Percentiles rank a stretch among this genome's conserved stretches.
phyloP scores from a whole-genome alignment of 345 rosid species.

The Camelina neglecta region DNA sequence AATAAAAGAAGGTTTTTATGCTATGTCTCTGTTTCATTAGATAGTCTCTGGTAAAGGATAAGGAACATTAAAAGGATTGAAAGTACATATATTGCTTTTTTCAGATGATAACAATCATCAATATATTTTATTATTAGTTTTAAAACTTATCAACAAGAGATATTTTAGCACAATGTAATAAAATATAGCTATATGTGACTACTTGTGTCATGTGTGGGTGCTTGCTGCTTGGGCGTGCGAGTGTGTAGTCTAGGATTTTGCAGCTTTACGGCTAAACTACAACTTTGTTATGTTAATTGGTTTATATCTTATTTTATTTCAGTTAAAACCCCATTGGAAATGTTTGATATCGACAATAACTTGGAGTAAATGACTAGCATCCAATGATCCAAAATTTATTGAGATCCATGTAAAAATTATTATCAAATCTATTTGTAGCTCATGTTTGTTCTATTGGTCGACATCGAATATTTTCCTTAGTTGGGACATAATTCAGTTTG shows the following conservation, averaged over 20 bases:
- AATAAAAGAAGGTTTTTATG: neutral
- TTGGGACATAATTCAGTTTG: neutral
- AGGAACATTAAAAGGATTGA: slow-evolving; percentile 11
- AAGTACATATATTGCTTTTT: slow-evolving; percentile 14
- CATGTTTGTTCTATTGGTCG: slow-evolving; percentile 29
- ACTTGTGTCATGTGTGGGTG: slow-evolving; percentile 26
- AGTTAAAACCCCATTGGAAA: neutral
- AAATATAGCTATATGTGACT: slow-evolving; percentile 21
- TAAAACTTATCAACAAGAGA: slow-evolving; percentile 32
- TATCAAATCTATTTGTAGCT: neutral
- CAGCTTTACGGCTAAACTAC: slow-evolving; percentile 31
- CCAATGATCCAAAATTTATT: slow-evolving; percentile 4
- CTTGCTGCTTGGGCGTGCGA: slow-evolving; percentile 34
- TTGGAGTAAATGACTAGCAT: neutral
- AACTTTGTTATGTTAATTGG: slow-evolving; percentile 5
- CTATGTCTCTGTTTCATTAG: neutral
- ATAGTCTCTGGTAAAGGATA: slow-evolving; percentile 17
- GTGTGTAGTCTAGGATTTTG: slow-evolving; percentile 12
- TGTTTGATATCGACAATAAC: slow-evolving; percentile 4
- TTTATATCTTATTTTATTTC: neutral
- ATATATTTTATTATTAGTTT: neutral
- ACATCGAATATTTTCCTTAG: neutral
- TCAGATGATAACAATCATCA: slow-evolving; percentile 24
- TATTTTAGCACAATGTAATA: slow-evolving; percentile 36
- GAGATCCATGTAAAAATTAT: slow-evolving; percentile 11